phyloP scores from a whole-genome alignment of 345 rosid species.

The Durio zibethinus region DNA sequence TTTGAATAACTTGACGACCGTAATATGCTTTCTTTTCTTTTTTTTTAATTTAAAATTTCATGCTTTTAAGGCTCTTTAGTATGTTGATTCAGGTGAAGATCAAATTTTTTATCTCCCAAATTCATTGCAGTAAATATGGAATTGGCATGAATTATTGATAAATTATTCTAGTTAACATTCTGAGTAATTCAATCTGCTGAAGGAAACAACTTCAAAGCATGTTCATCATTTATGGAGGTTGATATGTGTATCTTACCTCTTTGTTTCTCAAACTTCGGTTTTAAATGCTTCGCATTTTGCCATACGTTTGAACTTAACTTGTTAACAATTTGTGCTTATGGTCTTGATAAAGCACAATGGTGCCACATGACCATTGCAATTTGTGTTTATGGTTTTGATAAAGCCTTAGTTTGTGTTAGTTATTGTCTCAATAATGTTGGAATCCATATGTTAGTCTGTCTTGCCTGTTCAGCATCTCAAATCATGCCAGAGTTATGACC shows the following conservation, averaged over 20 bases:
- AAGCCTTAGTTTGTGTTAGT: background rate
- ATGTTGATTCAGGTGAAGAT: background rate
- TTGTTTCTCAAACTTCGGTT: background rate
- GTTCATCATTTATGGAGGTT: background rate
- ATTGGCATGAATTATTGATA: background rate
- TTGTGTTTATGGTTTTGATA: background rate
- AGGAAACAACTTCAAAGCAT: background rate
- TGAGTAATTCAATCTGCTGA: background rate
- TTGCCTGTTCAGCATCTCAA: conserved; percentile 2
- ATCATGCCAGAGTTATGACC: background rate
- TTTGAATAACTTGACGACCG: background rate
- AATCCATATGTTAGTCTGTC: background rate
- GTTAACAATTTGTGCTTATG: background rate
- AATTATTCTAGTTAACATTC: background rate
- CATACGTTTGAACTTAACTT: background rate
- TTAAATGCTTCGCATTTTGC: background rate
- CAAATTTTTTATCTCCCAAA: background rate
- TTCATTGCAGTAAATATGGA: background rate
- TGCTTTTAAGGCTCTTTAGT: background rate
- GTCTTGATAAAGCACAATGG: background rate
- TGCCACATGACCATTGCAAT: no score
- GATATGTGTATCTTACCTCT: background rate
- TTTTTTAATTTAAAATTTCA: no score
- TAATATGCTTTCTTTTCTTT: background rate
- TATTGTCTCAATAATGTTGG: background rate